A percentile compares a stretch with the other conserved stretches of the same genome.
These are phyloP conservation scores for Pseudocohnilembus persalinus DNA, from an alignment of 169 alveolate species.

Conservation along the genomic window DNA sequence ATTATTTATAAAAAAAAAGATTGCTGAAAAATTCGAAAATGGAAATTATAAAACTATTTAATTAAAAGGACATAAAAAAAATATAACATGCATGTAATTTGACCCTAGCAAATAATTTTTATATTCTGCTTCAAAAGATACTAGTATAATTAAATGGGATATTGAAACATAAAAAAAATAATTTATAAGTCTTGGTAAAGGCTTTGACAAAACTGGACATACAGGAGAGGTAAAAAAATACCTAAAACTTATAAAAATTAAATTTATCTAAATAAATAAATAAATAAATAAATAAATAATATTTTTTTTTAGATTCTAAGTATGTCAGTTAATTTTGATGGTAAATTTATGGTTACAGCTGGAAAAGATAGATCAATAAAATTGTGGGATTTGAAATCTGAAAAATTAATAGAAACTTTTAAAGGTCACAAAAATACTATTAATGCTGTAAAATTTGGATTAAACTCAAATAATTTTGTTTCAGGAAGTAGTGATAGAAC, in stretches of 20 bases:
- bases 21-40: constrained; percentile 4
- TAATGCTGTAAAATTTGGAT: constrained; percentile 43
- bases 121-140: constrained; percentile 45
- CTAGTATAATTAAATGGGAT: constrained; percentile 51
- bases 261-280: not conserved
- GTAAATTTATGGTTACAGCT: constrained; percentile 36
- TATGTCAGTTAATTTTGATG: constrained; percentile 25
- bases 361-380: constrained; percentile 39
- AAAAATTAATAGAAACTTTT: constrained; percentile 25
- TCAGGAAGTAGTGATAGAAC: constrained; percentile 37
- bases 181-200: constrained; percentile 24
- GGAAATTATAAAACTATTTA: not conserved
- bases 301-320: not conserved
- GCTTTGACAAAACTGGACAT: constrained; percentile 26
- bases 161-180: constrained; percentile 26
- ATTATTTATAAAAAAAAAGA: constrained; percentile 16
- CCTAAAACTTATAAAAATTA: not conserved
- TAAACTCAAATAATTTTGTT: constrained; percentile 25
- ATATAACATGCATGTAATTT: constrained; percentile 43
- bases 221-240: constrained; percentile 13
- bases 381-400: constrained; percentile 38
- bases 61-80: constrained; percentile 42
- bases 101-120: constrained; percentile 27
- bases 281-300: not conserved
- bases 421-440: constrained; percentile 34